These are phyloP conservation scores for Linnemannia hyalina DNA, from an alignment of 192 early-diverging fungal genomes.

Conservation along the genomic window DNA sequence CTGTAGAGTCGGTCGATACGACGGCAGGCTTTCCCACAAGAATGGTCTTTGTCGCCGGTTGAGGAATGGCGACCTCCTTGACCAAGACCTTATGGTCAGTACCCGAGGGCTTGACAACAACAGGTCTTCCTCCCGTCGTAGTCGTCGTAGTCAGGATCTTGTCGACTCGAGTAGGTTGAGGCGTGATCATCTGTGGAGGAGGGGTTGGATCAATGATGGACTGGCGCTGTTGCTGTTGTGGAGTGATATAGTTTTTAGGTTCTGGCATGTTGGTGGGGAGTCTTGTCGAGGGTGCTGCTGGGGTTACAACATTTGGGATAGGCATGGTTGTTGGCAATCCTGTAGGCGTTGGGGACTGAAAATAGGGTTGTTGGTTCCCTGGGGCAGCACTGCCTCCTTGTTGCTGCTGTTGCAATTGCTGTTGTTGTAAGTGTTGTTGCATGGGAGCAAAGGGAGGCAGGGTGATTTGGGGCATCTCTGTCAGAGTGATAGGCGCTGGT, in stretches of 20 bases:
- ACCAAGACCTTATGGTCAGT: constrained; percentile 27
- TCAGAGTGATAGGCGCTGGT: constrained; percentile 20
- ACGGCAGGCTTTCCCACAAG: not conserved
- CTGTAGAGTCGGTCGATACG: not conserved
- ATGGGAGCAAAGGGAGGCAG: constrained; percentile 48
- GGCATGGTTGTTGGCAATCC: constrained; percentile 29
- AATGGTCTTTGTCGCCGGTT: not conserved
- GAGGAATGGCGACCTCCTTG: not conserved
- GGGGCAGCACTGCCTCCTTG: not conserved
- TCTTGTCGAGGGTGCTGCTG: not conserved
- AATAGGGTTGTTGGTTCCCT: not conserved
- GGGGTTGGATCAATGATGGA: constrained; percentile 9
- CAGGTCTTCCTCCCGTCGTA: not conserved
- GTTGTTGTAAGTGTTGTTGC: constrained; percentile 38
- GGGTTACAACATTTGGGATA: not conserved
- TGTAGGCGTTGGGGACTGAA: not conserved
- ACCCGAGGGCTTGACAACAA: not conserved
- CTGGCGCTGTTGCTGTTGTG: not conserved
- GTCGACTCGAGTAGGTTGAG: constrained; percentile 5
- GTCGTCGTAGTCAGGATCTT: constrained; percentile 7
- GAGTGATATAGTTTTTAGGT: constrained; percentile 29
- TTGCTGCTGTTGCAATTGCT: constrained; percentile 33
- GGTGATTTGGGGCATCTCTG: constrained; percentile 53
- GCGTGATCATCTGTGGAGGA: not conserved
- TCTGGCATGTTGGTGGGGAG: constrained; percentile 48